These are phyloP conservation scores for Erigeron philadelphicus DNA, from an alignment of 140 eudicot species.

Conservation along the genomic window DNA sequence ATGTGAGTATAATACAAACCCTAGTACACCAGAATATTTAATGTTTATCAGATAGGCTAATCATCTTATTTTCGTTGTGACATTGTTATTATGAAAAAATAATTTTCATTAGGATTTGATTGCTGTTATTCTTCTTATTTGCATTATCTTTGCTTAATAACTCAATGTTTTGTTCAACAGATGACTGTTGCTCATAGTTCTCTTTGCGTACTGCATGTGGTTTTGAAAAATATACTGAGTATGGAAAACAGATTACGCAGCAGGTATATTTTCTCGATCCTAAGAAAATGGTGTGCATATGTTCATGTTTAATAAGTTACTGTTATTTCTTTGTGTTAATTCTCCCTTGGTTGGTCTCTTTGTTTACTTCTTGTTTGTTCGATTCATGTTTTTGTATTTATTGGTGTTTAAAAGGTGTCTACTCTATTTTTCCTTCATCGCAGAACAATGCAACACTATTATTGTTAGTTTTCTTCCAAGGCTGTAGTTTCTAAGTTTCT, in stretches of 20 bases:
- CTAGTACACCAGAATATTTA: not conserved
- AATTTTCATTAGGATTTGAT: not conserved
- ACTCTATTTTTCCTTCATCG: too few relatives aligned
- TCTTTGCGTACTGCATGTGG: slow-evolving; percentile 50
- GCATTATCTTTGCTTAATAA: slow-evolving; percentile 11
- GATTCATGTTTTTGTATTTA: not conserved
- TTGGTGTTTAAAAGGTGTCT: too few relatives aligned
- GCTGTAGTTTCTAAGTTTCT: too few relatives aligned
- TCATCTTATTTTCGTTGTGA: not conserved
- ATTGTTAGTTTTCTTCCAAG: too few relatives aligned
- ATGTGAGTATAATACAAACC: slow-evolving; percentile 44
- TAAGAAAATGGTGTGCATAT: not conserved
- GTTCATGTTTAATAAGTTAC: not conserved
- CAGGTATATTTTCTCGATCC: slow-evolving; percentile 36
- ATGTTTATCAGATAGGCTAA: not conserved
- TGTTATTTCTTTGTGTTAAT: not conserved
- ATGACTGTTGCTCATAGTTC: slow-evolving; percentile 51
- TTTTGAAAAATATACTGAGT: slow-evolving; percentile 38
- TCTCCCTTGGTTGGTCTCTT: not conserved
- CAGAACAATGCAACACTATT: too few relatives aligned
- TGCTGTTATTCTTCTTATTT: not conserved
- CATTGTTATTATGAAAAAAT: not conserved
- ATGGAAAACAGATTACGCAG: slow-evolving; percentile 30
- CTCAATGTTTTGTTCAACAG: slow-evolving; percentile 38
- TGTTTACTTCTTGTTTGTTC: not conserved